Conservation (phyloP, 306 rosid species). For the Nissolia schottii region DNA sequence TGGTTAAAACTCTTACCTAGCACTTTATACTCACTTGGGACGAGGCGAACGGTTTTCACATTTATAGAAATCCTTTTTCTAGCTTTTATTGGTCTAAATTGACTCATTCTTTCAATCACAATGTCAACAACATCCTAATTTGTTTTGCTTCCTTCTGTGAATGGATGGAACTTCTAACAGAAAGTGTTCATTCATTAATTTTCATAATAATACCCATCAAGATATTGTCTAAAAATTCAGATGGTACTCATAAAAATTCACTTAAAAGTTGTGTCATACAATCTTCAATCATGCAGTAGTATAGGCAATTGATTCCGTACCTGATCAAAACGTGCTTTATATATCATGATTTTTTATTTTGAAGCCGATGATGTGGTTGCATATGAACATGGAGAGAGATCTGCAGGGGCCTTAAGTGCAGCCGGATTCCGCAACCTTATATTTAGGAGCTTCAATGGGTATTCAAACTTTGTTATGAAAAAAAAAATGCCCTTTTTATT, state of each 20-base stretch:
- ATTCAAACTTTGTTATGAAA: slow-evolving; percentile 20
- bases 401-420: slow-evolving; percentile 64
- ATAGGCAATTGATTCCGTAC: background rate
- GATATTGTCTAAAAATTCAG: background rate
- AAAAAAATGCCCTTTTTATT: no score
- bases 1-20: background rate
- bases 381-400: slow-evolving; percentile 67
- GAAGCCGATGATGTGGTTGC: slow-evolving; percentile 88
- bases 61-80: background rate
- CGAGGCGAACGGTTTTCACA: background rate
- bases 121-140: background rate
- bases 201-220: background rate
- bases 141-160: background rate
- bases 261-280: background rate
- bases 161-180: background rate
- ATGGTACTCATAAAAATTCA: slow-evolving; percentile 1
- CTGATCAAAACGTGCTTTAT: background rate
- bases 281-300: background rate
- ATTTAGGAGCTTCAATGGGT: slow-evolving; percentile 80
- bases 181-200: background rate
- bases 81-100: background rate
- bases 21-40: background rate
- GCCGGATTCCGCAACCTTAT: slow-evolving; percentile 81
- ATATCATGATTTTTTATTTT: slow-evolving; percentile 4
- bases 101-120: background rate